These are phyloP conservation scores for Trichoderma citrinoviride DNA, from an alignment of 2,329 filamentous ascomycete genomes.

Conservation along the genomic window DNA sequence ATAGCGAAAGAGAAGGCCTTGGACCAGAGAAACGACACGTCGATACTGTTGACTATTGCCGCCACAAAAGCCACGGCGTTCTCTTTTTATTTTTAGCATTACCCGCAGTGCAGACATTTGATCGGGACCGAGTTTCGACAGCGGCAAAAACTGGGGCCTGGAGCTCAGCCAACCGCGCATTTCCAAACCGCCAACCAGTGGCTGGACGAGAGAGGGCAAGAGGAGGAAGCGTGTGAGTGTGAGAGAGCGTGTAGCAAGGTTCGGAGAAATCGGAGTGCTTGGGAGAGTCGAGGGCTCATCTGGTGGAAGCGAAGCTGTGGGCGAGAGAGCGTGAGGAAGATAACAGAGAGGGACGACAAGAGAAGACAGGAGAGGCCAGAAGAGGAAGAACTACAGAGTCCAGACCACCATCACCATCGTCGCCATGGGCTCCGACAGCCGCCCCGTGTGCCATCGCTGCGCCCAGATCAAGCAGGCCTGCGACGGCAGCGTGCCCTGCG, in stretches of 20 bases:
- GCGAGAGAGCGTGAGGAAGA: no score
- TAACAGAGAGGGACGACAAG: background rate
- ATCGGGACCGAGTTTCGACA: slow-evolving; percentile 9
- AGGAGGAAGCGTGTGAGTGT: background rate
- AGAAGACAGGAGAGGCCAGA: background rate
- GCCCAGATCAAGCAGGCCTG: slow-evolving; percentile 40
- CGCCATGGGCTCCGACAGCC: slow-evolving; percentile 31
- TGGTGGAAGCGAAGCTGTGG: no score
- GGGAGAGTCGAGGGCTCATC: no score
- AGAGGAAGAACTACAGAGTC: background rate
- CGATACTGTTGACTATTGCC: background rate
- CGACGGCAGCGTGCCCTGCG: slow-evolving; percentile 35
- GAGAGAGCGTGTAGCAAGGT: background rate
- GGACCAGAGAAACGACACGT: background rate
- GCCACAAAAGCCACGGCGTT: background rate
- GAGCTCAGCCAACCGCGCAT: slow-evolving; percentile 7
- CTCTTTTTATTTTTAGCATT: background rate
- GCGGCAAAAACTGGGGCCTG: slow-evolving; percentile 17
- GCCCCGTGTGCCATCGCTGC: slow-evolving; percentile 36
- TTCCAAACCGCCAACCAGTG: background rate
- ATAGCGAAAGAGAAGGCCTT: background rate
- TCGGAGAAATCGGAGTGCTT: no score
- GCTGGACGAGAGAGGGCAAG: background rate
- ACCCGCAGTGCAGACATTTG: background rate
- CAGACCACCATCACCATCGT: background rate